Evolutionary conservation across 179 eudicot species (phyloP), one percentile per base, ranked within the genome.

Genomic region (Heliamphora pulchella): DNA sequence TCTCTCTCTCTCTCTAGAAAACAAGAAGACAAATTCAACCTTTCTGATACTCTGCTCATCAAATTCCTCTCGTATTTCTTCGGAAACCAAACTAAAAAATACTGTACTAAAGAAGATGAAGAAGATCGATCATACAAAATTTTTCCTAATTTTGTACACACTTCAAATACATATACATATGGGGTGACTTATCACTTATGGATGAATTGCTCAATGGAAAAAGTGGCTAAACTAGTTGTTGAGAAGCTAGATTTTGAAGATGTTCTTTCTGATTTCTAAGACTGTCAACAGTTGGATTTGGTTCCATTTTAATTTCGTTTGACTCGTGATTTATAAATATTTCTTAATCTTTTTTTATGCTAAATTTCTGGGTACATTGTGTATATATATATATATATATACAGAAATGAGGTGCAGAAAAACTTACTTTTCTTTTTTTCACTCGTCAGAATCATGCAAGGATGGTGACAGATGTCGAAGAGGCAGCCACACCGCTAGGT

Each of bases 331-430:
- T 31, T 31, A 31, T 31, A 31, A 31, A 31, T 31, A 31, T 31
- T 31, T 31, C 31, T 31, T 31, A 31, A 31, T 0, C 31, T 31
- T 31, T 31, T 31, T 31, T 31, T 31, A 31, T 31, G 31, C 31
- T 31, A 31, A 31, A 31, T 31, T 31, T 31, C 31, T 31, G 31
- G 31, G 31, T 31, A 31, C 31, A 31, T 31, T 31, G 31, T 31
- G 0, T 5, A 78, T 13, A 39, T 5, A 75, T 0, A 46, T 0
- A 75, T 11, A 69, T 1, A 79, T 7, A 2, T 10, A 7, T 73
- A n/a, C n/a, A n/a, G n/a, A 80, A 75, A 90, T 89, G 92, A 87
- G 88, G 90, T 91, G 94, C 61, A 88, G 80, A 86, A 88, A 88
- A 18, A 78, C 81, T 7, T 85, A 82, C 65, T 86, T 89, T 75